These are phyloP conservation scores for Auricularia sp. DNA, from an alignment of 768 basidiomycete species.

Conservation along the genomic window DNA sequence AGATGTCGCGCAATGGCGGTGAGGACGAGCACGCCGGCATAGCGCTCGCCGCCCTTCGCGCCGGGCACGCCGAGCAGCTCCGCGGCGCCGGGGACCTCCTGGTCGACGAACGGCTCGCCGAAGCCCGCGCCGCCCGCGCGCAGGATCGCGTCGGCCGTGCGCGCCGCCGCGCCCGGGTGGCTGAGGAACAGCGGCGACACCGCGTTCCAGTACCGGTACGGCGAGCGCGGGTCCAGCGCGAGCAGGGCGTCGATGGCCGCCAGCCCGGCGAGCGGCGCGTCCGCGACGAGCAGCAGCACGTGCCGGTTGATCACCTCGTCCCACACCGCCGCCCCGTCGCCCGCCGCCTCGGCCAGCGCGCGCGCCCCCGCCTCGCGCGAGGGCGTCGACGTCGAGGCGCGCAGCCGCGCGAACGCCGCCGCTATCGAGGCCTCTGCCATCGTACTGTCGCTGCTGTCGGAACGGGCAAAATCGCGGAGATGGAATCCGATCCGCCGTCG, in stretches of 20 bases:
- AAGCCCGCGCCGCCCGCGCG: constrained; percentile 74
- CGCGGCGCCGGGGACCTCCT: constrained; percentile 42
- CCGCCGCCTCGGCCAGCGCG: too few species aligned
- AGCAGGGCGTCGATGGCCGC: constrained; percentile 71
- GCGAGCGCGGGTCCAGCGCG: constrained; percentile 40
- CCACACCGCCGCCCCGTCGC: too few species aligned
- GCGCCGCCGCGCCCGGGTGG: constrained; percentile 18
- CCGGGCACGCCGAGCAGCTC: constrained; percentile 37
- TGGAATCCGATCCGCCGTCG: too few species aligned
- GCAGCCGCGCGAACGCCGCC: too few species aligned
- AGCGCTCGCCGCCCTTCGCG: constrained; percentile 66
- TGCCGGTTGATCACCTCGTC: too few species aligned
- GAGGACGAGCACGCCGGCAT: constrained; percentile 87
- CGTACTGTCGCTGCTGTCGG: too few species aligned
- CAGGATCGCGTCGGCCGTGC: constrained; percentile 43
- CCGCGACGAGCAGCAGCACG: too few species aligned
- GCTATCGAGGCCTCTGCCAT: too few species aligned
- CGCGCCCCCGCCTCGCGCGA: too few species aligned
- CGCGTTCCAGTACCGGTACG: not conserved
- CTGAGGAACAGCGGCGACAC: constrained; percentile 29
- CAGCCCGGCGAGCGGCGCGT: constrained; percentile 35
- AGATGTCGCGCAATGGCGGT: constrained; percentile 89
- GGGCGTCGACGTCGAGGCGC: too few species aligned
- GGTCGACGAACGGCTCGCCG: constrained; percentile 83
- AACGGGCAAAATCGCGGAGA: too few species aligned